A percentile compares a stretch with the other conserved stretches of the same genome.
phyloP scores from a whole-genome alignment of 139 green algal species.

The Tetradesmus obliquus region DNA sequence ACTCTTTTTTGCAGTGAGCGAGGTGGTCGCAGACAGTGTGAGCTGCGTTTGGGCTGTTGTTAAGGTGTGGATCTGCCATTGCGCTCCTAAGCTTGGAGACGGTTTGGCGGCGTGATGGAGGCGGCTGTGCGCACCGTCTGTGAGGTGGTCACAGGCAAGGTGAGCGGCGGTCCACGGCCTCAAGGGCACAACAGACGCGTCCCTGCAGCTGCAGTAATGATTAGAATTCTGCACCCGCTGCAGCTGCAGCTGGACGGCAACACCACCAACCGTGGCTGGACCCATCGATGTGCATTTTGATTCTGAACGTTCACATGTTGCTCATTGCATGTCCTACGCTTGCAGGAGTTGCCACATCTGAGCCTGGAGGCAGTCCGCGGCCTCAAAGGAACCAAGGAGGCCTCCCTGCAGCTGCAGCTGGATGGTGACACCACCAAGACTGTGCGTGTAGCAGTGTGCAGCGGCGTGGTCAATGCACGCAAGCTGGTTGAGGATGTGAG shows the following conservation, averaged over 20 bases:
- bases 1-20: too few relatives aligned
- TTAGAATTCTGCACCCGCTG: not conserved
- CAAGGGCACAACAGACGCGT: too few relatives aligned
- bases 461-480: conserved; percentile 27
- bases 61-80: too few relatives aligned
- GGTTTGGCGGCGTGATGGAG: conserved; percentile 61
- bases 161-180: not conserved
- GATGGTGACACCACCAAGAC: conserved; percentile 52
- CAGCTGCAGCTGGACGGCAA: not conserved
- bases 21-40: too few relatives aligned
- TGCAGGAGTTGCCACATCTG: conserved; percentile 45
- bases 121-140: conserved; percentile 66
- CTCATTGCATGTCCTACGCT: too few relatives aligned
- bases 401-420: conserved; percentile 26
- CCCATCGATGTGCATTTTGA: too few relatives aligned
- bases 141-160: conserved; percentile 50
- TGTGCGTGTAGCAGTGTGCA: conserved; percentile 32
- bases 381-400: conserved; percentile 19
- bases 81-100: too few relatives aligned
- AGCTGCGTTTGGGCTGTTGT: too few relatives aligned
- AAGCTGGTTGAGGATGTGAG: conserved; percentile 31
- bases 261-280: too few relatives aligned
- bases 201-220: not conserved
- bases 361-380: conserved; percentile 35
- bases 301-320: too few relatives aligned